Evolutionary conservation across 805 yeast species (phyloP), one percentile per base, ranked within the genome.

Genomic region (Wickerhamomyces sydowiorum): DNA sequence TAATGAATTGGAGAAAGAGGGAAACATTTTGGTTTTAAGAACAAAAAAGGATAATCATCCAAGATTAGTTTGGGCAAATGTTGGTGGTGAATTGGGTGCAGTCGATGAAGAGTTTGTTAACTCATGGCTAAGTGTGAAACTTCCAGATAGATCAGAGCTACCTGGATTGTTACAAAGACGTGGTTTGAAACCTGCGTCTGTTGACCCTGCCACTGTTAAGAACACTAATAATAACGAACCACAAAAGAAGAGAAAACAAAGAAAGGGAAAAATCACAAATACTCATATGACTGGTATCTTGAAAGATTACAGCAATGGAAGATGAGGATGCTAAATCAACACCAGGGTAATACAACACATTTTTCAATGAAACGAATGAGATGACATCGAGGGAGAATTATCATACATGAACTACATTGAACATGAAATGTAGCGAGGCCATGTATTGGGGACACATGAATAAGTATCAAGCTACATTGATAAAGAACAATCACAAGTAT

Each of bases 221-320:
- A 83, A 80, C 59, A 77, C 75, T 42, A 76, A 75, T 36, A 73
- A 70, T 32, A 64, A 70, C 15, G 65, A 72, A 1, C 76, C 72
- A 39, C 82, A 78, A 50, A 78, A 84, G 61, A 91, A 89, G 66
- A 88, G 88, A 76, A 90, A 86, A 64, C 86, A 95, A 39, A 80
- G 98, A 65, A 77, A 89, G 58, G 95, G 96, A 36, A 93, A 89
- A 70, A 78, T 93, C 56, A 93, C 99, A 10, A 93, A 93, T 62
- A 83, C 95, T 2, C 99, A 93, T 64, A 85, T 93, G 95, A 83
- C 89, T 61, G 98, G 97, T 43, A 83, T 93, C 20, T 77, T 93
- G 59, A 88, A 86, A 64, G 99, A 93, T 58, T 93, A 89, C 52
- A 62, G 65, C 15, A 58, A 57, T 37, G 30, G 30, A 5, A 28